phyloP scores from a whole-genome alignment of 2,329 filamentous ascomycete species.

The Diaporthe sp. region DNA sequence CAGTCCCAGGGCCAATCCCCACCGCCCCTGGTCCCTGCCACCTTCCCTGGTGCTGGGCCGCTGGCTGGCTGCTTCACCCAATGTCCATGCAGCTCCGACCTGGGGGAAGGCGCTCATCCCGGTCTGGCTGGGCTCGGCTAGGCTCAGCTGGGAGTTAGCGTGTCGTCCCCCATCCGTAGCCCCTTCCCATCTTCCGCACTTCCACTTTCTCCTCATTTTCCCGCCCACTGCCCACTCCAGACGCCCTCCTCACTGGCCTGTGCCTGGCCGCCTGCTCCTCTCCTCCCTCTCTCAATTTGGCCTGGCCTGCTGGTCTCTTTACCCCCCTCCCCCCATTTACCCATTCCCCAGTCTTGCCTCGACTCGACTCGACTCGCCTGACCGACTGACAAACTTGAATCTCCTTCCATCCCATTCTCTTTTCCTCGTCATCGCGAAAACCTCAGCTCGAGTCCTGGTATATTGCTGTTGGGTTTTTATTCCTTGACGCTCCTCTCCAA shows the following conservation, averaged over 20 bases:
- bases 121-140: slow-evolving; percentile 14
- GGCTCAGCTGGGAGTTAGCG: slow-evolving; percentile 26
- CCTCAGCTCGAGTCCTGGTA: background rate
- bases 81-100: slow-evolving; percentile 23
- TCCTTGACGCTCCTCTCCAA: background rate
- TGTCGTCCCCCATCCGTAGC: slow-evolving; percentile 22
- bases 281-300: slow-evolving; percentile 15
- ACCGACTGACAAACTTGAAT: slow-evolving; percentile 17
- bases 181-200: slow-evolving; percentile 35
- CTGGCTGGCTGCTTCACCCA: slow-evolving; percentile 18
- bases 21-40: slow-evolving; percentile 6
- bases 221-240: slow-evolving; percentile 35
- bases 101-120: slow-evolving; percentile 30
- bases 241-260: slow-evolving; percentile 6
- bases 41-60: slow-evolving; percentile 9
- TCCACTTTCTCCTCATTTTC: slow-evolving; percentile 40
- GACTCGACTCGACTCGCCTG: slow-evolving; percentile 32
- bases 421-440: background rate
- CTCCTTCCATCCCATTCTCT: slow-evolving; percentile 15
- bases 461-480: slow-evolving; percentile 10
- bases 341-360: slow-evolving; percentile 21
- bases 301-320: slow-evolving; percentile 13
- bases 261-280: slow-evolving; percentile 14
- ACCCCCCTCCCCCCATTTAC: background rate
- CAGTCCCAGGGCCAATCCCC: background rate